Base-by-base conservation (phyloP, 495 filamentous ascomycete genomes). In the Aspergillus sclerotioniger region DNA sequence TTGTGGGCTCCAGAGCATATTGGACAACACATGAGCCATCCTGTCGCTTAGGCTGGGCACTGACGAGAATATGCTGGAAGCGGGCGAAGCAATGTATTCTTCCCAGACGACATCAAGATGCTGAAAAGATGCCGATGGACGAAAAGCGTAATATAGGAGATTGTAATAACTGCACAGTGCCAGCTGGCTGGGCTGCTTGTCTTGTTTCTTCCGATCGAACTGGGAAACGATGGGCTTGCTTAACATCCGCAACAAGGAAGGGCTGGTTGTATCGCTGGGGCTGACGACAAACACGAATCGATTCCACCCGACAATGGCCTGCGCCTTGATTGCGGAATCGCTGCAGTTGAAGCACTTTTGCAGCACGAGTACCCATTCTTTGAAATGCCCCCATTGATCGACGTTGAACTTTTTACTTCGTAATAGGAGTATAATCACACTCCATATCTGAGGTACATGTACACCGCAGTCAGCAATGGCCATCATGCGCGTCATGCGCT, bases 381-480 rank as follows among this genome's bases (percentile, higher is more conserved):
- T 81, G 56, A 89, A 83, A 65, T 83, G 83, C 51, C 86, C 80
- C 91, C 90, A 97, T 57, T 82, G 76, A 31, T 90, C 83, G 15
- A 92, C 65, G 20, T 82, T 77, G 45, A 74, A 81, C 37, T 73
- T 73, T 56, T 82, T 83, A 52, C 78, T 80, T 46, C 88, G 83
- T 31, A 96, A 77, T 19, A 96, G 82, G 3, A 96, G 78, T 8
- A 93, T 78, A 5, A 94, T 78, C 19, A 89, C 80, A 49, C 86
- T 89, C 93, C 93, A 98, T 31, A 97, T 89, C 53, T 90, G 86
- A 6, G 94, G 91, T n/a, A 94, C 90, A 56, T 84, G 80, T 0
- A 78, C 67, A 20, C 78, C 77, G 9, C 83, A 83, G n/a, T 86
- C 80, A 44, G 85, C 82, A 41, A 84, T 80, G 21, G 80, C 76